These are phyloP conservation scores for Naganishia sp. DNA, from an alignment of 1,284 basidiomycete genomes.

Conservation along the genomic window DNA sequence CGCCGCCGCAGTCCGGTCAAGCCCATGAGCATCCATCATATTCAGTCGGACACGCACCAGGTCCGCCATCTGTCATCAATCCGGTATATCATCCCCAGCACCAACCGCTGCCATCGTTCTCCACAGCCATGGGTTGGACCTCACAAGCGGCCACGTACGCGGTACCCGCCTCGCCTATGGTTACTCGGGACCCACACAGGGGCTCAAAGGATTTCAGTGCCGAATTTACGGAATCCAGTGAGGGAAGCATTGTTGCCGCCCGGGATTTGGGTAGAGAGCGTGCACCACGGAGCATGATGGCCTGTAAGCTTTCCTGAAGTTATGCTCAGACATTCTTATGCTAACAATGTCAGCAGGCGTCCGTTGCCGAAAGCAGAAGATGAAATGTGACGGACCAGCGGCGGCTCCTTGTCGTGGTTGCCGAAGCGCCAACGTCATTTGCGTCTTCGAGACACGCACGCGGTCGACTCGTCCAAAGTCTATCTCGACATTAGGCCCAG, in stretches of 20 bases:
- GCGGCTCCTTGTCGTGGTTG: slow-evolving; percentile 50
- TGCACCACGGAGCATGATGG: slow-evolving; percentile 53
- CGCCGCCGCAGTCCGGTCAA: slow-evolving; percentile 4
- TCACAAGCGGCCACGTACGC: slow-evolving; percentile 19
- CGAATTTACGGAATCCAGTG: slow-evolving; percentile 36
- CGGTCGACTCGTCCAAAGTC: slow-evolving; percentile 46
- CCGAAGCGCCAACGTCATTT: slow-evolving; percentile 46
- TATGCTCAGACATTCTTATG: background rate
- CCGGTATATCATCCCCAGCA: slow-evolving; percentile 17
- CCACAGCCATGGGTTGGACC: slow-evolving; percentile 29
- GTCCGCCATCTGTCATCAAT: slow-evolving; percentile 19
- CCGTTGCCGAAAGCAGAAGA: slow-evolving; percentile 40
- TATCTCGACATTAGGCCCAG: slow-evolving; percentile 37
- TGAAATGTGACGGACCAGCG: slow-evolving; percentile 52
- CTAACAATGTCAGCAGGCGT: slow-evolving; percentile 24
- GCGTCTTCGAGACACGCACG: slow-evolving; percentile 47
- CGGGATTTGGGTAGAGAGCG: slow-evolving; percentile 43
- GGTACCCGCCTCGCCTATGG: slow-evolving; percentile 1
- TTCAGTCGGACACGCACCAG: background rate
- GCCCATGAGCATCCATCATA: slow-evolving; percentile 10
- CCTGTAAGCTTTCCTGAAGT: slow-evolving; percentile 41
- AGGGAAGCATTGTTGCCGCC: slow-evolving; percentile 32
- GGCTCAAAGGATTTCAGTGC: slow-evolving; percentile 36
- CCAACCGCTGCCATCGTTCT: slow-evolving; percentile 25
- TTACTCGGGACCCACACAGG: slow-evolving; percentile 1